Base-by-base conservation (phyloP, 352 stramenopile genomes). In the Phytophthora cryptogea region DNA sequence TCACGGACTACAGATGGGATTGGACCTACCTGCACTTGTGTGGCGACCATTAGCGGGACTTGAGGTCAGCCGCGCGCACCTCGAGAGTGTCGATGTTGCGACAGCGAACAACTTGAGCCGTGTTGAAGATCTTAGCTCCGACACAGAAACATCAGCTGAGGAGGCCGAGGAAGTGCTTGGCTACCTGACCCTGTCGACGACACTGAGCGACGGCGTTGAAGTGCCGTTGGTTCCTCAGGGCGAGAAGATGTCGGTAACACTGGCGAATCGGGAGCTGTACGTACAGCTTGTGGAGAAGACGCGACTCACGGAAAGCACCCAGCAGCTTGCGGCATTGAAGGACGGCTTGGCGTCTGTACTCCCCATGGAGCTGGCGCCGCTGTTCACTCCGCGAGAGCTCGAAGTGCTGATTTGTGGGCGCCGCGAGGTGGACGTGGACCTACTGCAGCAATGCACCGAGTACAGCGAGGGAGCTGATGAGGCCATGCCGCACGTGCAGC, bases 351-450 rank as follows among this genome's bases (percentile, higher is more conserved):
- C 83, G 36, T 89, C 89, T 48, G 97, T 99, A 14, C 68, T 99
- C 17, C 98, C 98, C 2, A 89, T 98, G 71, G 97, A 99, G 66
- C 64, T 99, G 9, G 86, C 99, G 20, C 79, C 92, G 9, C 62
- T 99, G 30, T 99, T 99, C 61, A 97, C 92, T n/a, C 84, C 92
- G 20, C 83, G 90, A 14, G 97, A 99, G 68, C 75, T 99, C 7
- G 94, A 99, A 70, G 89, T 96, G 45, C 66, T 99, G 13, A 90
- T 99, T 42, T 99, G 97, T 66, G 97, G 97, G 28, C 96, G 92
- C 41, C 85, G 90, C 32, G 94, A 99, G 59, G 92, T 99, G 46
- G 96, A 99, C 68, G 92, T 99, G 20, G 94, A 98, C 50, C 67
- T 99, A 33, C 77, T 99, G 20, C 83, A 88, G 17, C 90, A 93